These are phyloP conservation scores for Phytophthora pistaciae DNA, from an alignment of 352 stramenopile species.

Conservation along the genomic window DNA sequence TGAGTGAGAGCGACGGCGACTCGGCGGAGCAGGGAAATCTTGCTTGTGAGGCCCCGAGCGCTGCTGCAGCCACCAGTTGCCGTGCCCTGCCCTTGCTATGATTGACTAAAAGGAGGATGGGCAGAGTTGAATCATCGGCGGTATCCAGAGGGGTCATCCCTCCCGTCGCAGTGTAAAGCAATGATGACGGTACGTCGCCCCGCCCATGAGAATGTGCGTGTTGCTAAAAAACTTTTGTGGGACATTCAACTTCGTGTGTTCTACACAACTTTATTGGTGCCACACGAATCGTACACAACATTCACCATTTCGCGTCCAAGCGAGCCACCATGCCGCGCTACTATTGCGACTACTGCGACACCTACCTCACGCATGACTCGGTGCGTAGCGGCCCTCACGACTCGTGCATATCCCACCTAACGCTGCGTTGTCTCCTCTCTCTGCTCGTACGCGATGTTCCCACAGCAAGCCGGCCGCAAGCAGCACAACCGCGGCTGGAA, in stretches of 20 bases:
- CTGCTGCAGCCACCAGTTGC: conserved; percentile 28
- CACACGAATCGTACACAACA: conserved; percentile 13
- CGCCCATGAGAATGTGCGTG: conserved; percentile 11
- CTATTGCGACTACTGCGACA: conserved; percentile 96
- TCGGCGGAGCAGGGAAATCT: conserved; percentile 34
- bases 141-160: conserved; percentile 12
- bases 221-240: conserved; percentile 9
- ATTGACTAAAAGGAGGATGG: conserved; percentile 24
- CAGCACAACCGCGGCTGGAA: conserved; percentile 96
- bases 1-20: conserved; percentile 13
- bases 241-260: conserved; percentile 1
- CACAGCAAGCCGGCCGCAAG: conserved; percentile 90
- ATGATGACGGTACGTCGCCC: conserved; percentile 6
- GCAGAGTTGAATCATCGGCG: conserved; percentile 18
- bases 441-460: conserved; percentile 1
- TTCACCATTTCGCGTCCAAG: conserved; percentile 2
- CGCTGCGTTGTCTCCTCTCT: conserved; percentile 12
- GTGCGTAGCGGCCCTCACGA: conserved; percentile 38
- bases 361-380: conserved; percentile 96
- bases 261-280: neutral
- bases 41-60: conserved; percentile 8
- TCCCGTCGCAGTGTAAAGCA: neutral
- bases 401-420: conserved; percentile 7
- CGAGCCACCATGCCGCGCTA: conserved; percentile 87
- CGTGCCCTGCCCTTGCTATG: neutral